Base-by-base conservation (phyloP, 2,329 filamentous ascomycete genomes). In the Fusarium redolens region DNA sequence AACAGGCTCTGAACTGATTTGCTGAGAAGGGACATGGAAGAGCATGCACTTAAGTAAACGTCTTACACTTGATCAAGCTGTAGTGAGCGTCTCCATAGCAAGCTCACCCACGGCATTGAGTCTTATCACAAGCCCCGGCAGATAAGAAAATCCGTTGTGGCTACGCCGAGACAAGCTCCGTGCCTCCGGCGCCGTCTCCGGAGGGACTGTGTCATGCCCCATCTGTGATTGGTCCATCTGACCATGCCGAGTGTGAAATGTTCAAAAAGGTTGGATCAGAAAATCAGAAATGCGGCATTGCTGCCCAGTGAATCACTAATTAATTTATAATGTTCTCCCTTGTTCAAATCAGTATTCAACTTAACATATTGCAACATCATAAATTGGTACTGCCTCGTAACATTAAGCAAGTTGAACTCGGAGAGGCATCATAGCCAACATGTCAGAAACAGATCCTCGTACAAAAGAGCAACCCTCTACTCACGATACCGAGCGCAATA, bases 191-290 rank as follows among this genome's bases (percentile, higher is more conserved):
- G n/a, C n/a, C 43, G 41, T 30, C n/a, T 35, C 70, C 43, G 44
- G 28, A 50, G 61, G 73, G 69, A 65, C 45, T 40, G 43, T 77
- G 75, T 77, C 75, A 77, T 77, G 67, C 55, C 73, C 73, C 35
- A 5, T 6, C 25, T 64, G 1, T 76, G 67, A 77, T 77, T 77
- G 75, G 75, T 25, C 6, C 41, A 11, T 22, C 22, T 0, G 15
- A 20, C 5, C 33, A 45, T 25, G 0, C 3, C 43, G 28, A 8
- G 17, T 9, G 3, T 15, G 17, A 35, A 51, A 67, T 47, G 40
- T 41, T 28, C 2, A 28, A 37, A 47, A 56, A 35, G 17, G 22
- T 40, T 61, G 30, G 37, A 37, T 44, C 20, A 30, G 51, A 66
- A 47, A 58, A 45, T 58, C 20, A 48, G 60, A 70, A 38, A 37